Base-by-base conservation (phyloP, 805 yeast species). In the Ogataea corticis region DNA sequence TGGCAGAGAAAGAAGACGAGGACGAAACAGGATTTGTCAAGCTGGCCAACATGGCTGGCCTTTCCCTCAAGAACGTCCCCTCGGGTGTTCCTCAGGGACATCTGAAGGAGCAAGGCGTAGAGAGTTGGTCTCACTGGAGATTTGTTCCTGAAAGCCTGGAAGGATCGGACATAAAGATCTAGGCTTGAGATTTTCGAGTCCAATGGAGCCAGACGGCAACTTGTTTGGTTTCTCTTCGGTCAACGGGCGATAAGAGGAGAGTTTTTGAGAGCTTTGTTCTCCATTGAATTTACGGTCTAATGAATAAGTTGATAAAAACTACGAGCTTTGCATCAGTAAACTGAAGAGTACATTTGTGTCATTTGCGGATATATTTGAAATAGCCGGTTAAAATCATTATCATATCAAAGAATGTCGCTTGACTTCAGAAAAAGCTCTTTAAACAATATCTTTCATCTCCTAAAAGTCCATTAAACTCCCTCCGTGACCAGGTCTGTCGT, bases 11-110 rank as follows among this genome's bases (percentile, higher is more conserved):
- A 3, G 59, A 59, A 43, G 65, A 62, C 12, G 50, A 61, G 3
- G 67, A 68, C 29, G 77, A 70, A 40, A 65, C 68, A 18, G 46
- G 49, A 7, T 73, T 75, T 35, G 44, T 70, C 15, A 59, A 60
- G 27, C 62, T 80, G 44, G 69, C 80, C 3, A 63, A 69, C 30
- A 58, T 75, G 55, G 79, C 85, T 36, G 71, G 73, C 49, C 70
- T 85, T 46, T 83, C 91, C 7, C 71, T 72, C 38, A 75, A 75
- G 51, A 82, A 84, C 59, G 83, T 79, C 13, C 83, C 87, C 11
- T 83, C 88, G 43, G 92, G 94, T 34, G 69, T 85, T 2, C 49
- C 66, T 14, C 49, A 49, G 18, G 59, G 54, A 10, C 53, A 55
- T 21, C 17, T 52, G 16, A 73, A 71, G 49, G 78, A 75, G 41